These are phyloP conservation scores for Rhodotorula graminis DNA, from an alignment of 768 basidiomycete species.

Conservation along the genomic window DNA sequence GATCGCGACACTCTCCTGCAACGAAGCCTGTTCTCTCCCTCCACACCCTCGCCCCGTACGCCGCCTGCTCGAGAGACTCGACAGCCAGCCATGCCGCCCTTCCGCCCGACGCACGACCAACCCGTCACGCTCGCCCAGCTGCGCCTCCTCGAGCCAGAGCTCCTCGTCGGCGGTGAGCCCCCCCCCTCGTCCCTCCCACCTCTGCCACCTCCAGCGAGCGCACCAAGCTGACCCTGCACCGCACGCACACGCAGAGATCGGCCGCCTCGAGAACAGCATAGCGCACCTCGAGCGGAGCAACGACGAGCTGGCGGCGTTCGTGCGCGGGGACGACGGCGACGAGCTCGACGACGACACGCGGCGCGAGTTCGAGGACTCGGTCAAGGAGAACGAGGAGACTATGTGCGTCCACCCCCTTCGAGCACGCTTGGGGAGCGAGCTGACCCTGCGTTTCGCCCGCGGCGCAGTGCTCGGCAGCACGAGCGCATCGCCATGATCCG, in stretches of 20 bases:
- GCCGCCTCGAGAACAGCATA: conserved; percentile 28
- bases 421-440: too few species aligned
- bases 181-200: neutral
- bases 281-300: conserved; percentile 32
- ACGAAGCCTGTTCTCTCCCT: neutral
- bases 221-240: neutral
- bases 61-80: neutral
- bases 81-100: neutral
- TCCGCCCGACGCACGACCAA: conserved; percentile 14
- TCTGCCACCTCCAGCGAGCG: neutral
- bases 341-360: conserved; percentile 14
- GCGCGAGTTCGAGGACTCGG: conserved; percentile 9
- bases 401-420: conserved; percentile 12
- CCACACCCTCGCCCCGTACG: neutral
- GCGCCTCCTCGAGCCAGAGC: conserved; percentile 25
- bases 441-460: neutral
- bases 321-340: neutral
- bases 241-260: conserved; percentile 10
- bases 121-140: conserved; percentile 33
- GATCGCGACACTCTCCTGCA: neutral
- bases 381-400: conserved; percentile 31
- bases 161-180: conserved; percentile 17
- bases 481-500: conserved; percentile 34
- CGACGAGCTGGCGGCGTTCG: conserved; percentile 16
- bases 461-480: conserved; percentile 20